Base-by-base conservation (phyloP, 2,329 filamentous ascomycete species). In the Calonectria fujianensis region DNA sequence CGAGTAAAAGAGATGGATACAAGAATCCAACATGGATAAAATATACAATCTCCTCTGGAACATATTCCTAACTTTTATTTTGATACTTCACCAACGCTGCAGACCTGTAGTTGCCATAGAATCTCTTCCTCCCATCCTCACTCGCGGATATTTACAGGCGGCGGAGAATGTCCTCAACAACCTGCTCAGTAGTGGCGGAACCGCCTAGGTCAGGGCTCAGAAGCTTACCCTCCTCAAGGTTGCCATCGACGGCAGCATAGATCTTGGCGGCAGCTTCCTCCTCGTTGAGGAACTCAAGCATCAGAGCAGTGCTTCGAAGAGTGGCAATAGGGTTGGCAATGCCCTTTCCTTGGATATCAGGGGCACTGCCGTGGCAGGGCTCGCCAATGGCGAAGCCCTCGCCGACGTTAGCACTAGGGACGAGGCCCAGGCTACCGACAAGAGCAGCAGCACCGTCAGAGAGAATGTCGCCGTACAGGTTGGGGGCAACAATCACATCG, bases 271-370 rank as follows among this genome's bases (percentile, higher is more conserved):
- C 97, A 27, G 97, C 97, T 76, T 91, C 89, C 86, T 96, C 94
- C 88, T 98, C 93, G 77, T 95, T 93, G 78, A 98, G 89, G 87
- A 98, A 99, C 89, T 98, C 96, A 78, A 99, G 90, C 97, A 99
- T 98, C 76, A 98, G 90, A 41, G 94, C 97, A 20, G 96, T 94
- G 85, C 94, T 97, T 83, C 97, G 90, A 78, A 99, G 91, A 13
- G 97, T 98, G 45, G 97, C 97, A 83, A 99, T 97, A 31, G 97
- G 97, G 88, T 99, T 99, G 79, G 97, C 96, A 83, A 99, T 96
- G 78, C 93, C 93, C 89, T 94, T 90, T 79, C 97, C 97, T 91
- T 96, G 93, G 78, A 99, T 99, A 84, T 99, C 97, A 8, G 97
- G 97, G 37, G 97, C 97, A 82, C 94, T 96, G 63, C 97, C 97